Percentiles rank a stretch among this genome's conserved stretches.
phyloP scores from a whole-genome alignment of 1,284 basidiomycete genomes.

The Sporisorium sorghi region DNA sequence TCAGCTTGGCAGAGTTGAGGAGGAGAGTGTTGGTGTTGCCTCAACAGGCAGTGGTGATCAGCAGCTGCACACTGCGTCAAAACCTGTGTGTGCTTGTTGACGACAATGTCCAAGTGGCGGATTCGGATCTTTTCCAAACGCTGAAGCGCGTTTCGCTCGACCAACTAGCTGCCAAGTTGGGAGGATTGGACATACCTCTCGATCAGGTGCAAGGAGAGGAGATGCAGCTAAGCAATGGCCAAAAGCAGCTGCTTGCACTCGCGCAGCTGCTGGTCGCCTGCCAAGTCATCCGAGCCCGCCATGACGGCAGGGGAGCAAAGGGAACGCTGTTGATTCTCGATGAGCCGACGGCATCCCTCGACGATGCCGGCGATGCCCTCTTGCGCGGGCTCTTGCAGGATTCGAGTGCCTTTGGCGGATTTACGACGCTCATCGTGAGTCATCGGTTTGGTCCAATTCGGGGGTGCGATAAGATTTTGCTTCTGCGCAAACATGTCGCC shows the following conservation, averaged over 20 bases:
- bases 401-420: not conserved
- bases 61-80: not conserved
- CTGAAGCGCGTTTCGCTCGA: slow-evolving; percentile 3
- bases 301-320: not conserved
- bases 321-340: slow-evolving; percentile 2
- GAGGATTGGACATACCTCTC: slow-evolving; percentile 2
- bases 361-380: slow-evolving; percentile 1
- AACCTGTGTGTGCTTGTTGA: not conserved
- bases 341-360: not conserved
- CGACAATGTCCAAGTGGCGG: not conserved
- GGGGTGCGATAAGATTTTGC: not conserved
- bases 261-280: slow-evolving; percentile 2
- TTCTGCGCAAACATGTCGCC: slow-evolving; percentile 2
- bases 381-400: not conserved
- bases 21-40: not conserved
- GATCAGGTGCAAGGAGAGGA: not conserved
- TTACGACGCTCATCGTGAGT: not conserved
- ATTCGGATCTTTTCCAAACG: slow-evolving; percentile 1
- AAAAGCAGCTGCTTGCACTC: slow-evolving; percentile 5
- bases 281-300: not conserved
- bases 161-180: not conserved
- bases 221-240: slow-evolving; percentile 6
- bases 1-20: not conserved
- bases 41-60: slow-evolving; percentile 1
- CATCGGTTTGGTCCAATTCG: slow-evolving; percentile 1